A percentile compares a stretch with the other conserved stretches of the same genome.
These are phyloP conservation scores for Draba incana DNA, from an alignment of 345 rosid genomes.

Conservation along the genomic window DNA sequence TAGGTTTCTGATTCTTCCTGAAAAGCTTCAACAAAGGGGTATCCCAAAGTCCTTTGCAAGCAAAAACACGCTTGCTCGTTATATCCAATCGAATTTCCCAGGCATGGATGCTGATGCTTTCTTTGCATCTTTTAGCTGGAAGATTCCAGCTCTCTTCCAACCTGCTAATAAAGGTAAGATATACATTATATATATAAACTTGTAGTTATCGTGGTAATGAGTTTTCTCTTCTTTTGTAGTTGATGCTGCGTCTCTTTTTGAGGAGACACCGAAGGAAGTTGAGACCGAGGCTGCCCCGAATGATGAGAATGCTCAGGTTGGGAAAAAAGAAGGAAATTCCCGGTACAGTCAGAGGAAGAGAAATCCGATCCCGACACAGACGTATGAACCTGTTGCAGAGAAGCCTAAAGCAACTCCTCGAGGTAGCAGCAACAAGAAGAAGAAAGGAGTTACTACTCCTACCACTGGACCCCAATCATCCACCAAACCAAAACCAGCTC, in stretches of 20 bases:
- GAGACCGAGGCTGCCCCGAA: slow-evolving; percentile 14
- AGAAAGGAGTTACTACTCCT: slow-evolving; percentile 35
- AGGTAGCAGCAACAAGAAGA: slow-evolving; percentile 47
- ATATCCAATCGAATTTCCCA: slow-evolving; percentile 52
- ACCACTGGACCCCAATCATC: slow-evolving; percentile 35
- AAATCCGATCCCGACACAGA: slow-evolving; percentile 42
- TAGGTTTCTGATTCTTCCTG: slow-evolving; percentile 68
- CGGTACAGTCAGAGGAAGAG: slow-evolving; percentile 45
- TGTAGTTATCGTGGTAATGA: neutral
- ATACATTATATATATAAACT: too few species aligned
- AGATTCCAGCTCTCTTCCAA: slow-evolving; percentile 57
- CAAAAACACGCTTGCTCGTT: slow-evolving; percentile 58
- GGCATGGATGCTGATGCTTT: slow-evolving; percentile 59
- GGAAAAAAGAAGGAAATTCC: slow-evolving; percentile 36
- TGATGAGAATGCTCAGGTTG: slow-evolving; percentile 34
- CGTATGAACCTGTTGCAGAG: slow-evolving; percentile 16
- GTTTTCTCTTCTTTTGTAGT: slow-evolving; percentile 21
- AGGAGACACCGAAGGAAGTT: slow-evolving; percentile 39
- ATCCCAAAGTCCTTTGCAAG: slow-evolving; percentile 58
- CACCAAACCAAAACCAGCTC: slow-evolving; percentile 40
- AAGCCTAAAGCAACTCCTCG: slow-evolving; percentile 37
- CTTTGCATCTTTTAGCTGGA: slow-evolving; percentile 87
- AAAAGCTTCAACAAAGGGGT: slow-evolving; percentile 40
- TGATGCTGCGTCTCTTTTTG: slow-evolving; percentile 43
- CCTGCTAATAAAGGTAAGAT: slow-evolving; percentile 47